Percentiles rank a stretch among this genome's conserved stretches.
Conservation (phyloP, 2,329 filamentous ascomycete species). For the Ceratocystis cacaofunesta region DNA sequence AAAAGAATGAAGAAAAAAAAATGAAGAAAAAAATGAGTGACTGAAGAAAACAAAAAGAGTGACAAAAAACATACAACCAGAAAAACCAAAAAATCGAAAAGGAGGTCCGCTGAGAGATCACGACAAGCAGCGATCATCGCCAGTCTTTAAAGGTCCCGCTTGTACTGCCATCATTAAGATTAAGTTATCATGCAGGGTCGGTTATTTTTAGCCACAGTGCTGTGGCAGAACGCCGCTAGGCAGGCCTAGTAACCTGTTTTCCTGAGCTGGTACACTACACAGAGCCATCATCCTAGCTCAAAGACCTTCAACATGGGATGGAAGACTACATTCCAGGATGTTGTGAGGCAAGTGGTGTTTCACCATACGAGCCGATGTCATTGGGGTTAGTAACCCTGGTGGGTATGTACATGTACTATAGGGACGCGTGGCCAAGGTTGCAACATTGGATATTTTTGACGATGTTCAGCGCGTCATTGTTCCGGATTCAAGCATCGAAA, state of each 20-base stretch:
- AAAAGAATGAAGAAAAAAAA: background rate
- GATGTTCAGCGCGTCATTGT: no score
- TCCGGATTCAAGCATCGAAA: background rate
- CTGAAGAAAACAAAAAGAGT: background rate
- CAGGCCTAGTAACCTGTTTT: background rate
- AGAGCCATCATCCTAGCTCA: background rate
- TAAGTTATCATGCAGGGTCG: background rate
- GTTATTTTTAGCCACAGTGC: background rate
- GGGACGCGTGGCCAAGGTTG: no score
- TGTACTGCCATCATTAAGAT: slow-evolving; percentile 4
- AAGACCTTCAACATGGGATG: background rate
- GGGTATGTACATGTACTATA: no score
- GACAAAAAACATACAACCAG: background rate
- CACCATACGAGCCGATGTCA: background rate
- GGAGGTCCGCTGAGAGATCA: background rate
- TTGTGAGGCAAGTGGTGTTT: background rate
- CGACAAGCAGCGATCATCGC: background rate
- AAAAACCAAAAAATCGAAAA: background rate
- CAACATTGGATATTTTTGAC: no score
- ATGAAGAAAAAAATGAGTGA: background rate
- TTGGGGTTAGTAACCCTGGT: background rate
- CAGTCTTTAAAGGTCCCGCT: background rate
- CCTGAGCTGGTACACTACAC: background rate
- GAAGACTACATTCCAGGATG: background rate
- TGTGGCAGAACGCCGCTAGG: background rate